Percentiles rank a stretch among this genome's conserved stretches.
phyloP scores from a whole-genome alignment of 148 eudicot species.

The Persicaria maculosa region DNA sequence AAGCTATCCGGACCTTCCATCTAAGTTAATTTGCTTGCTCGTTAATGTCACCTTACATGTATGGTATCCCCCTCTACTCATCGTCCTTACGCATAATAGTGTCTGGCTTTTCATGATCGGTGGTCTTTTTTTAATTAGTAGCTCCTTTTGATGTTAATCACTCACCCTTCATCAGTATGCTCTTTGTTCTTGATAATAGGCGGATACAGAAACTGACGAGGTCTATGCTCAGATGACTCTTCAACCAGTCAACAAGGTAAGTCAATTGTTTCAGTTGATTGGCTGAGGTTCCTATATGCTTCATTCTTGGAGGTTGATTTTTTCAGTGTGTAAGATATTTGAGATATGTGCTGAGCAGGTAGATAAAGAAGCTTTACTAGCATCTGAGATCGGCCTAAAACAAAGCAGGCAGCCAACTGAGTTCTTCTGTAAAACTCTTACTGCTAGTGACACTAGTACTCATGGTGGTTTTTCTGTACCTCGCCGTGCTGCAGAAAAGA shows the following conservation, averaged over 20 bases:
- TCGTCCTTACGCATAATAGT: too few relatives aligned
- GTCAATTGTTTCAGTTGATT: background rate
- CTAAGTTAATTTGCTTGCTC: slow-evolving; percentile 96
- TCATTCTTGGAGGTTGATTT: background rate
- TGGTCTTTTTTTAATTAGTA: slow-evolving; percentile 17
- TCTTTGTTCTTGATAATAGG: slow-evolving; percentile 29
- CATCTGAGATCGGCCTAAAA: slow-evolving; percentile 90
- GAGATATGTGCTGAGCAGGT: slow-evolving; percentile 46
- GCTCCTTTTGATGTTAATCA: slow-evolving; percentile 20
- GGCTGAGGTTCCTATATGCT: background rate
- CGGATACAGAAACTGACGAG: slow-evolving; percentile 95
- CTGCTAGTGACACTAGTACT: slow-evolving; percentile 99
- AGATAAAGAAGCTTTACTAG: slow-evolving; percentile 88
- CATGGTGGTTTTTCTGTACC: slow-evolving; percentile 99
- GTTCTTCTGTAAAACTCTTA: slow-evolving; percentile 97
- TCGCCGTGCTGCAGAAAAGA: slow-evolving; percentile 97
- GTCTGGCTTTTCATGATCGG: too few relatives aligned
- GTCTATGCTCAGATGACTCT: slow-evolving; percentile 99
- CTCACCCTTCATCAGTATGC: background rate
- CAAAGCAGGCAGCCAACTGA: slow-evolving; percentile 87
- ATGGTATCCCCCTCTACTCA: slow-evolving; percentile 20
- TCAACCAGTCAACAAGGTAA: slow-evolving; percentile 87
- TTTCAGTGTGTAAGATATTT: slow-evolving; percentile 50
- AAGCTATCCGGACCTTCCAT: slow-evolving; percentile 93
- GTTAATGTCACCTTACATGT: slow-evolving; percentile 89